Conservation (phyloP, 768 basidiomycete species). For the Butyriboletus loyo region DNA sequence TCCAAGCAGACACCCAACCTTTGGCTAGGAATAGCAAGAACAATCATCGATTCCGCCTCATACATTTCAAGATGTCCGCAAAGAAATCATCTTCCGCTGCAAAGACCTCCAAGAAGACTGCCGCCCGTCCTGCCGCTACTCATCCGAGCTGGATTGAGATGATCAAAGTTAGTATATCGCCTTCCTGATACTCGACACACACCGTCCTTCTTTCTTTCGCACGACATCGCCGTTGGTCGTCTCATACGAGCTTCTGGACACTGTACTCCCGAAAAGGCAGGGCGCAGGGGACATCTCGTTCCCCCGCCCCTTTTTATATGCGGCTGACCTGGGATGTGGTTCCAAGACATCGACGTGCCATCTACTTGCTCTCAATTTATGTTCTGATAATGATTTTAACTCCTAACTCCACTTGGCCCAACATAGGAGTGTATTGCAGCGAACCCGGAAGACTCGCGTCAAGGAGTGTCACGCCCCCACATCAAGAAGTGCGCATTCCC, state of each 20-base stretch:
- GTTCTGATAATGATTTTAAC: slow-evolving; percentile 7
- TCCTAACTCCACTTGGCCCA: slow-evolving; percentile 19
- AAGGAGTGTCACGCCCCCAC: slow-evolving; percentile 83
- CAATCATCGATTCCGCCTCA: slow-evolving; percentile 6
- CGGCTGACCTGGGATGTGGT: slow-evolving; percentile 10
- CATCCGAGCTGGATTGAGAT: slow-evolving; percentile 70
- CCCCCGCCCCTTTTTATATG: slow-evolving; percentile 6
- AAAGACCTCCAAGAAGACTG: slow-evolving; percentile 39
- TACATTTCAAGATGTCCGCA: slow-evolving; percentile 27
- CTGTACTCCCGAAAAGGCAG: slow-evolving; percentile 36
- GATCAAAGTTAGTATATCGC: slow-evolving; percentile 61
- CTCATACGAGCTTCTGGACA: slow-evolving; percentile 6
- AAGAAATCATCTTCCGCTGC: slow-evolving; percentile 47
- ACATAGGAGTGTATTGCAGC: slow-evolving; percentile 78
- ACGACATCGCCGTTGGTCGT: slow-evolving; percentile 1
- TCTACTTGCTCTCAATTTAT: slow-evolving; percentile 6
- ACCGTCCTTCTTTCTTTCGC: slow-evolving; percentile 11
- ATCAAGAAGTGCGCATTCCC: slow-evolving; percentile 80
- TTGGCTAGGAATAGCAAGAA: slow-evolving; percentile 18
- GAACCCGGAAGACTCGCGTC: slow-evolving; percentile 71
- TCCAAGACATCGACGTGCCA: not conserved
- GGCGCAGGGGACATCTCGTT: slow-evolving; percentile 34
- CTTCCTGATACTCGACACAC: slow-evolving; percentile 9
- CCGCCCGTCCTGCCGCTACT: slow-evolving; percentile 30
- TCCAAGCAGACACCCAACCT: slow-evolving; percentile 12